Evolutionary conservation across 306 rosid species (phyloP), one percentile per base, ranked within the genome.

Genomic region (Inga oerstediana): DNA sequence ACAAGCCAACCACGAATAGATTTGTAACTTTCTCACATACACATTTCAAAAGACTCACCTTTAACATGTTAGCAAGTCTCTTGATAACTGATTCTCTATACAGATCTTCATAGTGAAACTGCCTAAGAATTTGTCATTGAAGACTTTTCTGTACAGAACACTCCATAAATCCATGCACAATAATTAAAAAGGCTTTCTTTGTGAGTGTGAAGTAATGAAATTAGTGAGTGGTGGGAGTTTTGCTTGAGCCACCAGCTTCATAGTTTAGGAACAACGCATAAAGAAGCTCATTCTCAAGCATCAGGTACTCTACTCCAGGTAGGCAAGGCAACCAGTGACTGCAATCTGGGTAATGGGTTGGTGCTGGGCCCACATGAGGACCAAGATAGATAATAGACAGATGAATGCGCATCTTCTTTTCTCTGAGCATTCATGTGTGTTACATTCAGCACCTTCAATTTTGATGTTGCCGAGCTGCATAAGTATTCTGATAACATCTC

Each of bases 281-380:
- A 19, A 94, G 97, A 22, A 96, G 84, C 32, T 96, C 95, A 84
- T 96, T 94, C 99, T 97, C 98, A 91, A 59, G 92, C 65, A 77
- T 96, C 98, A 10, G 99, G 98, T 43, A 92, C 97, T 59, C 99
- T 43, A 92, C 97, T 61, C 99, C 99, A 59, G 99, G 99, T 11
- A 94, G 88, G 84, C 97, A 94, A 39, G 43, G 43, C 8, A 39
- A 39, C 98, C 99, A 96, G 68, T 96, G 99, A 80, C 99, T 96
- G 79, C 98, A 94, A 82, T 92, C 99, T 89, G 94, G 98, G 35
- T 95, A 93, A 75, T 75, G 97, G 78, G 12, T 75, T 27, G 94
- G 85, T 10, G 88, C 91, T 0, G 93, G 87, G 13, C 92, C 90
- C 12, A 44, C 64, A 1, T 72, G 56, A 3, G 88, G 92, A 43